A percentile compares a stretch with the other conserved stretches of the same genome.
Evolutionary conservation across 495 filamentous ascomycete species (phyloP).

Genomic region (Daldinia concentrica): DNA sequence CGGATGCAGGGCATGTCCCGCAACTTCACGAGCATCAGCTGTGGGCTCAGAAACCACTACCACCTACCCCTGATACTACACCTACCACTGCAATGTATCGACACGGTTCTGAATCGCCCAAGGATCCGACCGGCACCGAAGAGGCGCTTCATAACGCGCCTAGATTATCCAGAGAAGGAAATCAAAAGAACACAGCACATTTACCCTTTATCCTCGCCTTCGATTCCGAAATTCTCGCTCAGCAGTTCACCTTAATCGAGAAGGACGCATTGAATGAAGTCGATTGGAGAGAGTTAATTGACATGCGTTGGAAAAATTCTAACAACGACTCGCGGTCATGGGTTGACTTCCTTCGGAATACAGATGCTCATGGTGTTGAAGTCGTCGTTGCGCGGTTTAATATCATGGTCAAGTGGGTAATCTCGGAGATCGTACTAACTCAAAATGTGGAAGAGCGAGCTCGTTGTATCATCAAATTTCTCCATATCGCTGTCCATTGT

Average conservation of each 20-base stretch:
- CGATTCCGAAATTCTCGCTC: slow-evolving; percentile 86
- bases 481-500: slow-evolving; percentile 89
- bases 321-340: slow-evolving; percentile 74
- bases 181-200: slow-evolving; percentile 63
- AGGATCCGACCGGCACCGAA: slow-evolving; percentile 51
- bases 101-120: slow-evolving; percentile 43
- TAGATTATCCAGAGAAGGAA: slow-evolving; percentile 42
- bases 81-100: slow-evolving; percentile 52
- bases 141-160: slow-evolving; percentile 53
- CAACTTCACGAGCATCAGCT: slow-evolving; percentile 53
- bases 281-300: slow-evolving; percentile 96
- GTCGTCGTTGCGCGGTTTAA: slow-evolving; percentile 98
- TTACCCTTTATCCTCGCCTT: slow-evolving; percentile 92
- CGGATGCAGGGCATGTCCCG: slow-evolving; percentile 47
- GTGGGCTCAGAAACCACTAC: slow-evolving; percentile 58
- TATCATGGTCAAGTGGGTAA: slow-evolving; percentile 95
- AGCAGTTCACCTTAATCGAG: slow-evolving; percentile 95
- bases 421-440: slow-evolving; percentile 91
- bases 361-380: slow-evolving; percentile 86
- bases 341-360: slow-evolving; percentile 90
- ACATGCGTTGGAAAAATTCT: slow-evolving; percentile 87
- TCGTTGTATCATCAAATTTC: slow-evolving; percentile 85
- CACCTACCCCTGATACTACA: slow-evolving; percentile 63
- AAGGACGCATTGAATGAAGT: slow-evolving; percentile 96
- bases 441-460: slow-evolving; percentile 82